Evolutionary conservation across 108 stramenopile genomes (phyloP).

Genomic region (Parmales sp.): DNA sequence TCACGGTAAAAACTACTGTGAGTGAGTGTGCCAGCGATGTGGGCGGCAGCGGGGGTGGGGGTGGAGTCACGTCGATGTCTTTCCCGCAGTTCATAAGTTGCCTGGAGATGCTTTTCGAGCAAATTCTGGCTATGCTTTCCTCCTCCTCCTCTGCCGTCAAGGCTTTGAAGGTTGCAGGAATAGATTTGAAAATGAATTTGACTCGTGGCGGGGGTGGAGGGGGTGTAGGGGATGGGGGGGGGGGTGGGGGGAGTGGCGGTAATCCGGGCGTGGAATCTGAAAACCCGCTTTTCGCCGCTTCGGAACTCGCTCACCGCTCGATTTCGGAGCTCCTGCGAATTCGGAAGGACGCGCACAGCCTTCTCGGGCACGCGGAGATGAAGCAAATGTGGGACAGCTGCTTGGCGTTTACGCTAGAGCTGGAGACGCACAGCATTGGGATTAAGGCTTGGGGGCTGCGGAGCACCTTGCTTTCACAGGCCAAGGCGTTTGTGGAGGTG

Average conservation of each 20-base stretch:
- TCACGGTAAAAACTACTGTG: conserved; percentile 78
- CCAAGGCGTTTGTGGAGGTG: conserved; percentile 82
- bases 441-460: conserved; percentile 71
- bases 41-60: conserved; percentile 11
- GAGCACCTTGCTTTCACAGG: conserved; percentile 74
- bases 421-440: conserved; percentile 57
- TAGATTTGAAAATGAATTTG: not conserved
- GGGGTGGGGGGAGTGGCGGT: not conserved
- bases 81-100: conserved; percentile 67
- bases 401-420: conserved; percentile 47
- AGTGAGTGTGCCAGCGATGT: conserved; percentile 62
- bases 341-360: conserved; percentile 69
- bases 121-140: conserved; percentile 48
- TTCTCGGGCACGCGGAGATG: conserved; percentile 67
- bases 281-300: not conserved
- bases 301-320: conserved; percentile 64
- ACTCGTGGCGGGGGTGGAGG: not conserved
- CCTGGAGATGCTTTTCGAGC: conserved; percentile 73
- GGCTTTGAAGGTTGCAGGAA: not conserved
- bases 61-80: conserved; percentile 62
- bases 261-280: not conserved
- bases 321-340: conserved; percentile 69
- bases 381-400: conserved; percentile 73
- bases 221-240: not conserved
- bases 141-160: not conserved